A percentile compares a stretch with the other conserved stretches of the same genome.
These are phyloP conservation scores for Casuarina glauca DNA, from an alignment of 306 rosid species.

Conservation along the genomic window DNA sequence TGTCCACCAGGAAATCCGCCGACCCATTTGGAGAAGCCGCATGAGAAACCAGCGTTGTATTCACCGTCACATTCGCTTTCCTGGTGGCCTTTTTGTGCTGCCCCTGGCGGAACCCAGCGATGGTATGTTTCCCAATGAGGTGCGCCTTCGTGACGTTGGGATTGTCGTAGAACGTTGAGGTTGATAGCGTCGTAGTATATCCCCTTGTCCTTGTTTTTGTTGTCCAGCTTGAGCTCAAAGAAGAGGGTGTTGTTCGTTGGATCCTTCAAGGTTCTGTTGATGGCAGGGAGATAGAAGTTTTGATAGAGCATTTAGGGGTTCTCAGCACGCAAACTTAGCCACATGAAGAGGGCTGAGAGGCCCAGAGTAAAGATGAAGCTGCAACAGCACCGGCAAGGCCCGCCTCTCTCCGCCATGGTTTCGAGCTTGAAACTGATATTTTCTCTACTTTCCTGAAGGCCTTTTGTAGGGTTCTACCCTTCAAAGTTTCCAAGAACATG, in stretches of 20 bases:
- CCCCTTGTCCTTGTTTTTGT: constrained; percentile 73
- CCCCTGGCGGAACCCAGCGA: constrained; percentile 63
- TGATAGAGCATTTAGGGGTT: constrained; percentile 58
- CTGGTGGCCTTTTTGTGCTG: constrained; percentile 58
- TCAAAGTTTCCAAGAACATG: background rate
- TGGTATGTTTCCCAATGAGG: constrained; percentile 29
- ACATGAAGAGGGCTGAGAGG: no score
- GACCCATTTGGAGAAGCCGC: background rate
- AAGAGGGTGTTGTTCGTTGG: constrained; percentile 33
- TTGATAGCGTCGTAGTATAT: constrained; percentile 57
- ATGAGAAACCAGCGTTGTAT: constrained; percentile 26
- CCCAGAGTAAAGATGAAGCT: no score
- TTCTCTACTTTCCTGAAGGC: no score
- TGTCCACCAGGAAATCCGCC: constrained; percentile 47
- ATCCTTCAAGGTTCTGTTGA: constrained; percentile 49
- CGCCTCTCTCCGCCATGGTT: no score
- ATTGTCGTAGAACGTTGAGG: constrained; percentile 31
- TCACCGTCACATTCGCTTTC: background rate
- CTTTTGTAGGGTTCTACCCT: background rate
- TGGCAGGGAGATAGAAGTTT: constrained; percentile 59
- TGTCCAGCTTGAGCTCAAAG: constrained; percentile 36
- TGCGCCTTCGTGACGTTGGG: constrained; percentile 18
- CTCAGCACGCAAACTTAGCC: background rate
- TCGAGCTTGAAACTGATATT: no score
- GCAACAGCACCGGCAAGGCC: no score